phyloP scores from a whole-genome alignment of 495 filamentous ascomycete genomes.

The Aspergillus sparsus region DNA sequence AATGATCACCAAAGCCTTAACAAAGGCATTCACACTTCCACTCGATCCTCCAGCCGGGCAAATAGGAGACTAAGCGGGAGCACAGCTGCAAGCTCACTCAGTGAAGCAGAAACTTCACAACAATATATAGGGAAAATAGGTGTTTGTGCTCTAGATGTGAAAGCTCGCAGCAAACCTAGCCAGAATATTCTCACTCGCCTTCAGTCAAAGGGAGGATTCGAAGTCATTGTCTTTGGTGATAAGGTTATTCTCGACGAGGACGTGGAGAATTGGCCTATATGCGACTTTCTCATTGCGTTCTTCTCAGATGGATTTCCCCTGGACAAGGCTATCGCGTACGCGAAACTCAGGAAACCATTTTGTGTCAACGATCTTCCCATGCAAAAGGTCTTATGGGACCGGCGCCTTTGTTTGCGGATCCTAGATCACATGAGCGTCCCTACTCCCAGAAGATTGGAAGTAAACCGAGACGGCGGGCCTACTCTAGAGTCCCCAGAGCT shows the following conservation, averaged over 20 bases:
- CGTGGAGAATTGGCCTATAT: conserved; percentile 61
- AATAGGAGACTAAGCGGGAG: conserved; percentile 75
- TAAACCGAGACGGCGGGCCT: conserved; percentile 92
- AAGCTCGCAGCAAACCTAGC: conserved; percentile 94
- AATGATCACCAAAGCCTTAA: conserved; percentile 27
- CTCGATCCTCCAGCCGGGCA: conserved; percentile 69
- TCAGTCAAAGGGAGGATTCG: conserved; percentile 87
- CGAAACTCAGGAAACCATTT: conserved; percentile 86
- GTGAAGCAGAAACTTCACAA: conserved; percentile 36
- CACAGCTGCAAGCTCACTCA: conserved; percentile 69
- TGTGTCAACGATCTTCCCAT: conserved; percentile 97
- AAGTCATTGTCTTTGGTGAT: conserved; percentile 95
- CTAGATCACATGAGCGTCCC: conserved; percentile 86
- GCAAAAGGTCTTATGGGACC: conserved; percentile 98
- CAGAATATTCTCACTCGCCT: conserved; percentile 92
- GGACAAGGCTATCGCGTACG: conserved; percentile 95
- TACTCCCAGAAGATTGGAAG: conserved; percentile 85
- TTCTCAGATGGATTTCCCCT: conserved; percentile 97
- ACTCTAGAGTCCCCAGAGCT: conserved; percentile 71
- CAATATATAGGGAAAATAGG: conserved; percentile 68
- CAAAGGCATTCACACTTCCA: conserved; percentile 46
- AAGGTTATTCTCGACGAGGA: conserved; percentile 96
- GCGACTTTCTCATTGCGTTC: conserved; percentile 96
- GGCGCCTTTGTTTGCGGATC: conserved; percentile 81
- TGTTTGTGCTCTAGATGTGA: conserved; percentile 92